Evolutionary conservation across 163 green algal species (phyloP).

Genomic region (Scenedesmus sp.): DNA sequence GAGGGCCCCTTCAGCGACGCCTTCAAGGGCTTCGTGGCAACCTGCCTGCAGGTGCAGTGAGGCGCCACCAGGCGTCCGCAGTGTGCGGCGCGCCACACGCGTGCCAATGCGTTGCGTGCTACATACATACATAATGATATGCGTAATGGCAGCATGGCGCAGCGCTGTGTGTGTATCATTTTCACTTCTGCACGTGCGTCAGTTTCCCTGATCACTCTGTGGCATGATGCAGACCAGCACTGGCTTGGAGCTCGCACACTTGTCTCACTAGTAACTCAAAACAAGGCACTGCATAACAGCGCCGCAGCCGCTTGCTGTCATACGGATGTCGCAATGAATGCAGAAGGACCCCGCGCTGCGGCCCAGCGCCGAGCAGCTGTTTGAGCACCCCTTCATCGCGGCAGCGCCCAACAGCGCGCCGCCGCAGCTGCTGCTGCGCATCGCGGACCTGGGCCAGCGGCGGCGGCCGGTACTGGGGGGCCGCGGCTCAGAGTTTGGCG

Average conservation of each 20-base stretch:
- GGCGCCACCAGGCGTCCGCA: too few species aligned
- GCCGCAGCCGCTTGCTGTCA: neutral
- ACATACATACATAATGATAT: neutral
- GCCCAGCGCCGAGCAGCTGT: conserved; percentile 36
- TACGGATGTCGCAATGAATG: neutral
- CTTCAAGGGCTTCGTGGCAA: conserved; percentile 93
- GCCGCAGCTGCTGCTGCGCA: conserved; percentile 20
- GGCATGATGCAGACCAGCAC: too few species aligned
- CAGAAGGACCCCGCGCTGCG: conserved; percentile 52
- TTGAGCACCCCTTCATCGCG: conserved; percentile 53
- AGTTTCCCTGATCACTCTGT: too few species aligned
- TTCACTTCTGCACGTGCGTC: neutral
- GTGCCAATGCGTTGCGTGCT: neutral
- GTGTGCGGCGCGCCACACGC: too few species aligned
- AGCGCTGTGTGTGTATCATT: too few species aligned
- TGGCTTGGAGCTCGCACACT: neutral
- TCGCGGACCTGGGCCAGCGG: conserved; percentile 16
- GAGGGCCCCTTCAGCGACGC: conserved; percentile 81
- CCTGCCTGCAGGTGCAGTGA: conserved; percentile 59
- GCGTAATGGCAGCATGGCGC: too few species aligned
- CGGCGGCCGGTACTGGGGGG: conserved; percentile 6
- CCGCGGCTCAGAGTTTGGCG: neutral
- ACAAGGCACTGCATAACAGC: neutral
- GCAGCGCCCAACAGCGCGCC: neutral
- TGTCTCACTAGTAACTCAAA: neutral